Evolutionary conservation across 768 basidiomycete species (phyloP).

Genomic region (Dioszegia aurantiaca): DNA sequence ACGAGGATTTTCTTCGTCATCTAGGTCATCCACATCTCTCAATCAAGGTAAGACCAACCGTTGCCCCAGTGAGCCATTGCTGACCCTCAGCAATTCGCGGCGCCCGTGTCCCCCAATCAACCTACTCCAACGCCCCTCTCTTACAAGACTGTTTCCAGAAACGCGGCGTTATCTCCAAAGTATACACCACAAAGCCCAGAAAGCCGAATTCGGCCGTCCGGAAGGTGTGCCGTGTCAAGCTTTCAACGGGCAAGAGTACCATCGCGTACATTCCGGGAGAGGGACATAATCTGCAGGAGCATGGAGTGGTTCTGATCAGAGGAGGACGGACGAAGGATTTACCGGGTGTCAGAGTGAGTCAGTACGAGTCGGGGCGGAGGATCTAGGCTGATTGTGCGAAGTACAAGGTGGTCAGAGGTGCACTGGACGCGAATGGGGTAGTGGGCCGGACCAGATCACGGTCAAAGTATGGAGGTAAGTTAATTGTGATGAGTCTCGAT

Average conservation of each 20-base stretch:
- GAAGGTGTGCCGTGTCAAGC: slow-evolving; percentile 90
- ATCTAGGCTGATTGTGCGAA: slow-evolving; percentile 3
- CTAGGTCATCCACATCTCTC: slow-evolving; percentile 31
- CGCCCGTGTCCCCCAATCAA: slow-evolving; percentile 59
- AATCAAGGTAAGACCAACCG: slow-evolving; percentile 20
- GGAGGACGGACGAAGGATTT: slow-evolving; percentile 96
- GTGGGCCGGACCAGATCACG: slow-evolving; percentile 74
- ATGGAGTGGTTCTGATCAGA: slow-evolving; percentile 89
- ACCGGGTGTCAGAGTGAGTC: slow-evolving; percentile 83
- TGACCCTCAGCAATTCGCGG: slow-evolving; percentile 63
- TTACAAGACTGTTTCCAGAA: slow-evolving; percentile 76
- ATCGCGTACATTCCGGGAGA: slow-evolving; percentile 96
- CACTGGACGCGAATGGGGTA: slow-evolving; percentile 85
- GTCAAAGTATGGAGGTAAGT: slow-evolving; percentile 85
- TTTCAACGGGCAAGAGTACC: slow-evolving; percentile 80
- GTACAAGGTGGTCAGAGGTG: slow-evolving; percentile 95
- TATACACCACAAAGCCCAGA: slow-evolving; percentile 75
- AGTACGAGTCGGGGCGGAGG: too few relatives aligned
- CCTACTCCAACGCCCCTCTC: slow-evolving; percentile 67
- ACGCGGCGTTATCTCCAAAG: slow-evolving; percentile 83
- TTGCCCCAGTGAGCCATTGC: background rate
- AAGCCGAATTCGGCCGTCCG: slow-evolving; percentile 99
- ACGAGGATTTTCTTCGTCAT: slow-evolving; percentile 29
- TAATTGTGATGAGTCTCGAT: background rate
- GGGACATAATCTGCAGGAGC: slow-evolving; percentile 96